Conservation (phyloP, 257 asterid genomes). For the Anisodus tanguticus region DNA sequence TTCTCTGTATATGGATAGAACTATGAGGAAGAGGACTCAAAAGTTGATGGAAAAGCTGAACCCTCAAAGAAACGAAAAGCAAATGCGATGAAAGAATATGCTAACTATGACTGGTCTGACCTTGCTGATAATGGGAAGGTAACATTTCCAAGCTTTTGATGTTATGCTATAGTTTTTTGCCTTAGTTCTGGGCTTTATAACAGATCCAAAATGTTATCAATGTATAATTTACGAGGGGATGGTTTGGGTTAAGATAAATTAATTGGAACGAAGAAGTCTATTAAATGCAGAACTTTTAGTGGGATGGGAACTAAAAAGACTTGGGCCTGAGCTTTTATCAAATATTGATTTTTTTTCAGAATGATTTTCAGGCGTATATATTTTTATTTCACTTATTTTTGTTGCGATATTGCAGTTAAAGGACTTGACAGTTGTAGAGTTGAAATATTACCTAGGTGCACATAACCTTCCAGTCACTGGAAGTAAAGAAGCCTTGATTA, state of each 20-base stretch:
- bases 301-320: neutral
- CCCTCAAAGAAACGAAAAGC: conserved; percentile 80
- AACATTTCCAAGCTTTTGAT: conserved; percentile 13
- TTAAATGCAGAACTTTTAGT: neutral
- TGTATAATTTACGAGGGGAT: neutral
- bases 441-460: conserved; percentile 68
- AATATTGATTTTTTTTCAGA: neutral
- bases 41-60: conserved; percentile 52
- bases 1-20: conserved; percentile 79
- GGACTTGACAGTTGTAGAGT: conserved; percentile 75
- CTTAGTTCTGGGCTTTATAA: neutral
- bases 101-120: conserved; percentile 71
- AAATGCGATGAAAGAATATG: conserved; percentile 61
- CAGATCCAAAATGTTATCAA: neutral
- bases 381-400: neutral
- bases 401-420: conserved; percentile 66
- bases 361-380: neutral
- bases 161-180: neutral
- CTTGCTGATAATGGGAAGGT: conserved; percentile 97
- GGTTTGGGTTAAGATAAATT: neutral
- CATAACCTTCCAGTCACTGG: conserved; percentile 70
- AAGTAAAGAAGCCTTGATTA: conserved; percentile 71
- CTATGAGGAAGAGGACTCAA: conserved; percentile 53
- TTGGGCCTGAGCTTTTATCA: neutral
- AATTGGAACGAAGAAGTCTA: too few relatives aligned